A percentile compares a stretch with the other conserved stretches of the same genome.
Evolutionary conservation across 768 basidiomycete genomes (phyloP).

Genomic region (Rhodotorula paludigena): DNA sequence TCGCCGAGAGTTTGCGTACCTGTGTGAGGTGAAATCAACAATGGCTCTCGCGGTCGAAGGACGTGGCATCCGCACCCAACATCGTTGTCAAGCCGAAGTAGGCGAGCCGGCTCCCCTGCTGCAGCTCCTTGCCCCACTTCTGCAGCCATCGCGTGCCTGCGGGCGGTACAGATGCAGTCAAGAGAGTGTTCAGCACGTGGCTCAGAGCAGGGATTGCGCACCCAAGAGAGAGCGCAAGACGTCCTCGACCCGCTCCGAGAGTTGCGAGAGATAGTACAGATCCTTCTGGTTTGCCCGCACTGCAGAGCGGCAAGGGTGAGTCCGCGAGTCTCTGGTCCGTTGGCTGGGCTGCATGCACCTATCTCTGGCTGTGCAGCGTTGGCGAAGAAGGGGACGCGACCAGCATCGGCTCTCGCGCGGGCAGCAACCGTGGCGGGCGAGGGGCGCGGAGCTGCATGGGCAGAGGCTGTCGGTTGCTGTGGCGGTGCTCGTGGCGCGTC

Average conservation of each 20-base stretch:
- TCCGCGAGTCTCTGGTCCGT: not conserved
- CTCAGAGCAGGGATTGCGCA: not conserved
- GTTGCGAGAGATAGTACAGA: constrained; percentile 41
- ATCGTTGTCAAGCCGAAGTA: constrained; percentile 44
- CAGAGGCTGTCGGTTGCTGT: not conserved
- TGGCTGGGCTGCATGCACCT: constrained; percentile 10
- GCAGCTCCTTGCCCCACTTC: constrained; percentile 39
- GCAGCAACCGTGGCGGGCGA: constrained; percentile 20
- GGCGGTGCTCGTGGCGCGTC: not conserved
- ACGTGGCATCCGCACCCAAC: constrained; percentile 30
- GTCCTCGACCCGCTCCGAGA: constrained; percentile 40
- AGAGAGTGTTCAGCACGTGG: not conserved
- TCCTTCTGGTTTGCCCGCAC: constrained; percentile 45
- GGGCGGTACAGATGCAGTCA: not conserved
- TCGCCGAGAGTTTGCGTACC: constrained; percentile 44
- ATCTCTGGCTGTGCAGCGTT: constrained; percentile 43
- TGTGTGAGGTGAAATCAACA: not conserved
- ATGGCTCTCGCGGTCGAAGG: no score
- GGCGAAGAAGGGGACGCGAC: constrained; percentile 40
- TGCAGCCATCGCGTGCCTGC: constrained; percentile 42
- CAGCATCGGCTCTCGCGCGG: constrained; percentile 12
- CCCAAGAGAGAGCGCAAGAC: constrained; percentile 36
- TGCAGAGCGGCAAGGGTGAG: not conserved
- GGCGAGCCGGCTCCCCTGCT: constrained; percentile 33
- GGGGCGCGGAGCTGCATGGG: not conserved